Base-by-base conservation (phyloP, 345 rosid species). In the Pseudoturritis turrita region DNA sequence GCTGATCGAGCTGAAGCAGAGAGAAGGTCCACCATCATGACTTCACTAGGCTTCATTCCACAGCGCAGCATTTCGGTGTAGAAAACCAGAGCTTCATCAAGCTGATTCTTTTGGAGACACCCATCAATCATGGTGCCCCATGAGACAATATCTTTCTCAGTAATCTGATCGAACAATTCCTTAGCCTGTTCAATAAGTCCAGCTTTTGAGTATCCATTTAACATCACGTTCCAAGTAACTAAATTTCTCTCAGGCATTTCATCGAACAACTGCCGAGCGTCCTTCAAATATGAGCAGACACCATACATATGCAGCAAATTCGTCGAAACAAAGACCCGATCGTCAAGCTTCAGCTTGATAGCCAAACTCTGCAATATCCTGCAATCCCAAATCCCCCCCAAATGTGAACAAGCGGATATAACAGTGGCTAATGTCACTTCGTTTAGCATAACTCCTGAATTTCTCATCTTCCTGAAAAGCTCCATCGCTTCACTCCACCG, bases 151-250 rank as follows among this genome's bases (percentile, higher is more conserved):
- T 93, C 97, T 70, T 81, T 87, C 53, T 45, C 45, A 4, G 83
- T 90, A 19, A 88, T 81, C 75, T 70, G 80, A 74, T 81, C 78
- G 49, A 93, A 93, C 83, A 88, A 15, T 36, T 85, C 82, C 70
- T 74, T 70, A 12, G 89, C 91, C 49, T 72, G 71, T 59, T 85
- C 77, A n/a, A 87, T 25, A 1, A 77, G 47, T 65, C 97, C 98
- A 9, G 84, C 89, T 79, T 90, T 92, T 0, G 91, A 75, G 70
- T 86, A 90, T 36, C 96, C 98, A 51, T 92, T 92, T 71, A 92
- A 76, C 91, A 92, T 84, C 45, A 90, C 97, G 73, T 90, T 92
- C 97, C 98, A 90, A 0, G 97, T 74, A 72, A 90, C 85, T 54
- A 80, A 35, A 45, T 84, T 87, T 78, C 72, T 86, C 43, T 86